Evolutionary conservation across 2,329 filamentous ascomycete species (phyloP).

Genomic region (Cytospora schulzeri): DNA sequence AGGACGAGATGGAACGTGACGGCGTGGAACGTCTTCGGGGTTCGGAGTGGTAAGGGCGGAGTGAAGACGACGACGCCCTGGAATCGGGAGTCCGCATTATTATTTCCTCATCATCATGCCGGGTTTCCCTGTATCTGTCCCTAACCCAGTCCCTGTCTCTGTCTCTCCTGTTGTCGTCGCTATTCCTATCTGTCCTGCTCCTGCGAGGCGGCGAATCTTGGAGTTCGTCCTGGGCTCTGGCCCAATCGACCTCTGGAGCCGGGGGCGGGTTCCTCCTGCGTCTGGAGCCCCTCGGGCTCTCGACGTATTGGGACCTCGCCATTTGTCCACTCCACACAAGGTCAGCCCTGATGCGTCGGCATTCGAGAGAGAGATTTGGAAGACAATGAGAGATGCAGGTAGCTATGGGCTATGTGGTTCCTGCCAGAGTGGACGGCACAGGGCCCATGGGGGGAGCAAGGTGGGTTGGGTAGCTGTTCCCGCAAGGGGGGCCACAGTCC

Average conservation of each 20-base stretch:
- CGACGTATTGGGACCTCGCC: conserved; percentile 35
- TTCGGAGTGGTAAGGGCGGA: conserved; percentile 21
- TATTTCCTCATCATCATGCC: conserved; percentile 21
- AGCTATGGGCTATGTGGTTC: conserved; percentile 4
- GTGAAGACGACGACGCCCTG: conserved; percentile 26
- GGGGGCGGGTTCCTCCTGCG: conserved; percentile 33
- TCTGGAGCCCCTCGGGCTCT: conserved; percentile 33
- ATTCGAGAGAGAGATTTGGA: conserved; percentile 25
- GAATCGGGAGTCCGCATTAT: conserved; percentile 26
- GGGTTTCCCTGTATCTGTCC: conserved; percentile 9
- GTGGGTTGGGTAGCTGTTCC: neutral
- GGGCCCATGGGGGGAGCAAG: conserved; percentile 4
- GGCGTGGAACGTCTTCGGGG: conserved; percentile 23
- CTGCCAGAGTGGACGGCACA: conserved; percentile 2
- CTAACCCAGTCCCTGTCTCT: conserved; percentile 31
- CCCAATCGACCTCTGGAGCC: conserved; percentile 36
- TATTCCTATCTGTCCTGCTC: conserved; percentile 34
- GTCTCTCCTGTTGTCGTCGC: conserved; percentile 34
- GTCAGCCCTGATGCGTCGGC: conserved; percentile 33
- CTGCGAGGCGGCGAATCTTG: conserved; percentile 36
- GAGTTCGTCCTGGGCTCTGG: conserved; percentile 31
- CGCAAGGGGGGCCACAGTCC: neutral
- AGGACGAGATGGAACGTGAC: conserved; percentile 31
- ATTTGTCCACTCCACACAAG: conserved; percentile 35
- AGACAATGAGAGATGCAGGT: conserved; percentile 8